Conservation (phyloP, 2,329 filamentous ascomycete species). For the Colletotrichum chrysophilum region DNA sequence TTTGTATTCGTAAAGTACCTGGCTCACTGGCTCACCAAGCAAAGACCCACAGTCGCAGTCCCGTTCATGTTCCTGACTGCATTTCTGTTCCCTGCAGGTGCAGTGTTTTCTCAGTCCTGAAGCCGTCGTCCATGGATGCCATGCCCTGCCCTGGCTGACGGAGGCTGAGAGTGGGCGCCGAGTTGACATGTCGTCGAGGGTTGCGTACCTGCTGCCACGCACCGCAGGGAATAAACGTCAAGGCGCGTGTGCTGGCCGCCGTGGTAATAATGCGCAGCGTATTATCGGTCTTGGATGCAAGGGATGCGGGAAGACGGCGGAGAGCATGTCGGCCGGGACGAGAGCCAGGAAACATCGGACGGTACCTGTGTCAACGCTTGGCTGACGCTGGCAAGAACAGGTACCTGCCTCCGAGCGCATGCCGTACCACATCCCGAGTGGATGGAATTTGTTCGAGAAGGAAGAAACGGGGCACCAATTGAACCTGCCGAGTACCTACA, state of each 20-base stretch:
- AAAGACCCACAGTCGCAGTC: not conserved
- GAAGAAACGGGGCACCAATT: constrained; percentile 12
- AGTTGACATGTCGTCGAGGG: not conserved
- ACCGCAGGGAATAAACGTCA: not conserved
- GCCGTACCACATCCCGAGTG: not conserved
- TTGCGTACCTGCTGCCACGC: not conserved
- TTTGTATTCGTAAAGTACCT: not conserved
- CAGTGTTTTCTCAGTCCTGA: not conserved
- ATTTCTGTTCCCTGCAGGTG: not conserved
- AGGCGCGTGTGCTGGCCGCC: not conserved
- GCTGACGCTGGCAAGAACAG: not conserved
- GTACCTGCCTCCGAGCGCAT: not conserved
- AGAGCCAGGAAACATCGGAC: constrained; percentile 4
- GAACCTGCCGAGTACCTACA: not conserved
- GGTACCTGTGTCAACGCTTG: not conserved
- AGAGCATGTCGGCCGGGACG: not conserved
- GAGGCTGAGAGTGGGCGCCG: not conserved
- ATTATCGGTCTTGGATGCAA: constrained; percentile 2
- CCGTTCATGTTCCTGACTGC: not conserved
- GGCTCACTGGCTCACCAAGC: not conserved
- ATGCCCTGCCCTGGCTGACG: not conserved
- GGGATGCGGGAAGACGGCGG: constrained; percentile 1
- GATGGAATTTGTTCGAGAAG: constrained; percentile 16
- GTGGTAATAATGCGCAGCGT: not conserved
- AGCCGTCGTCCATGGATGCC: not conserved